phyloP scores from a whole-genome alignment of 495 filamentous ascomycete genomes.

The Aspergillus baeticus region DNA sequence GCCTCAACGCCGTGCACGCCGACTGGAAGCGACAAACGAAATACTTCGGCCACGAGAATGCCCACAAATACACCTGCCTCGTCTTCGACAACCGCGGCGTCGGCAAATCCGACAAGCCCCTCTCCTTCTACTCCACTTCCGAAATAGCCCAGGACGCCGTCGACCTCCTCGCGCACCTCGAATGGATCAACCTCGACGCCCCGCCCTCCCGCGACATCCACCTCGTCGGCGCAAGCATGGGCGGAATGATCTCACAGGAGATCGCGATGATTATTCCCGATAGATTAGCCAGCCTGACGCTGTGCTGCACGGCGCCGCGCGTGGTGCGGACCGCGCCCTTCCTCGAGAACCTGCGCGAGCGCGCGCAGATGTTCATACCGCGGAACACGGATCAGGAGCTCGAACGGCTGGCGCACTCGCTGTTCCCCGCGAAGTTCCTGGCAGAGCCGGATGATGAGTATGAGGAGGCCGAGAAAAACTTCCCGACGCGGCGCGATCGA shows the following conservation, averaged over 20 bases:
- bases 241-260: slow-evolving; percentile 90
- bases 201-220: slow-evolving; percentile 59
- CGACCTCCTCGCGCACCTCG: slow-evolving; percentile 62
- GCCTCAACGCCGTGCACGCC: slow-evolving; percentile 32
- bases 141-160: slow-evolving; percentile 62
- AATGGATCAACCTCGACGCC: slow-evolving; percentile 59
- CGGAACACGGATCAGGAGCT: slow-evolving; percentile 61
- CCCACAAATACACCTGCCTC: slow-evolving; percentile 64
- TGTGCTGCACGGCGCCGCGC: slow-evolving; percentile 67
- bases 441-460: slow-evolving; percentile 56
- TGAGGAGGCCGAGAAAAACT: slow-evolving; percentile 44
- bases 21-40: slow-evolving; percentile 77
- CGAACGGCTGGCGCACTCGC: slow-evolving; percentile 49
- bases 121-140: slow-evolving; percentile 35
- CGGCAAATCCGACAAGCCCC: slow-evolving; percentile 72
- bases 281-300: slow-evolving; percentile 61
- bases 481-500: slow-evolving; percentile 73
- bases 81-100: slow-evolving; percentile 74
- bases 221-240: slow-evolving; percentile 72
- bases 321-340: slow-evolving; percentile 63
- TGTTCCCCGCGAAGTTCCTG: slow-evolving; percentile 65
- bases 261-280: slow-evolving; percentile 61
- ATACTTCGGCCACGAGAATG: slow-evolving; percentile 67
- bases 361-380: slow-evolving; percentile 63
- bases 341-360: slow-evolving; percentile 64